phyloP scores from a whole-genome alignment of 306 rosid species.

The Betula pendula region DNA sequence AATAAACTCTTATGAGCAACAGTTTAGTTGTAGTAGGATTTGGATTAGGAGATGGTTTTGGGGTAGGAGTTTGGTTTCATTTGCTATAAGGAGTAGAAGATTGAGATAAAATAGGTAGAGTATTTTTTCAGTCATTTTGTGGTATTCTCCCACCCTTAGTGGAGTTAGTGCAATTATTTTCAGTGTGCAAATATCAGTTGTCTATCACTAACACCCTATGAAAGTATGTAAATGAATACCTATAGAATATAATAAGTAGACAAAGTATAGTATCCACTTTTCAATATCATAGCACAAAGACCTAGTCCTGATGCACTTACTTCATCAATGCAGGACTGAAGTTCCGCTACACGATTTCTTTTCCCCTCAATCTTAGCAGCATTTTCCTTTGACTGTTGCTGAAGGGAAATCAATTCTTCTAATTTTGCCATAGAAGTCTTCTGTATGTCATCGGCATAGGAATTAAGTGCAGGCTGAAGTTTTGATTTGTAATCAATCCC shows the following conservation, averaged over 20 bases:
- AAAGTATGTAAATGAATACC: not conserved
- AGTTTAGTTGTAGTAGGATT: no score
- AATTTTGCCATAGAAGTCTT: constrained; percentile 58
- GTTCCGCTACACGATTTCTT: constrained; percentile 42
- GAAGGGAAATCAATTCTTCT: constrained; percentile 65
- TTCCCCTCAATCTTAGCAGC: constrained; percentile 60
- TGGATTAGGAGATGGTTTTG: no score
- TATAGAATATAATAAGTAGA: constrained; percentile 1
- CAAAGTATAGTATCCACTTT: not conserved
- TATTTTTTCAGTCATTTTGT: no score
- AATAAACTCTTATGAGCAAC: no score
- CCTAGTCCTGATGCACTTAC: constrained; percentile 47
- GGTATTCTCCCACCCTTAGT: no score
- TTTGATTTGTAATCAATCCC: constrained; percentile 68
- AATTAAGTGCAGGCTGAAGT: constrained; percentile 61
- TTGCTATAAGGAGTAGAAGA: no score
- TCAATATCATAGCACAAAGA: constrained; percentile 10
- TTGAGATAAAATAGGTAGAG: no score
- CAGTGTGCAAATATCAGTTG: not conserved
- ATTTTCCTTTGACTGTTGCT: constrained; percentile 55
- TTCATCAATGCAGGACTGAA: constrained; percentile 51
- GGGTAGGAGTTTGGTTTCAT: no score
- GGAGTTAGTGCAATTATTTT: no score
- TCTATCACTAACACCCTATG: not conserved
- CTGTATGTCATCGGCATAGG: constrained; percentile 57